A percentile compares a stretch with the other conserved stretches of the same genome.
phyloP scores from a whole-genome alignment of 148 eudicot species.

The Tetragonia tetragonoides region DNA sequence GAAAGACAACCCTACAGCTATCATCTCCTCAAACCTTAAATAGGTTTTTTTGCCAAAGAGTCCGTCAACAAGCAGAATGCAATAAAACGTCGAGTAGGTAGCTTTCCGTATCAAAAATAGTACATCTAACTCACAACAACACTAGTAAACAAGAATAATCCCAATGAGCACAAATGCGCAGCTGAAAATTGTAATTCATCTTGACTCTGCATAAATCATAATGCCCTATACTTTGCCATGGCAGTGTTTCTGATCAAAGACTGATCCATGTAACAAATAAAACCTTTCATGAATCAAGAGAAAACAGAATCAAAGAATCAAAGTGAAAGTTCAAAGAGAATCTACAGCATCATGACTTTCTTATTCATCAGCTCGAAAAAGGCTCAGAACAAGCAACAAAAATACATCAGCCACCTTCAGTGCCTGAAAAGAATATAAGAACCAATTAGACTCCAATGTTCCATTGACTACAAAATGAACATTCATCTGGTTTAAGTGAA shows the following conservation, averaged over 20 bases:
- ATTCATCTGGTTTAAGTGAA: background rate
- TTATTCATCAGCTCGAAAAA: slow-evolving; percentile 27
- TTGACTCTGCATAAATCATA: background rate
- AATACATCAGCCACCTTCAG: slow-evolving; percentile 21
- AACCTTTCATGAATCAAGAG: slow-evolving; percentile 9
- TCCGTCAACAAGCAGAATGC: background rate
- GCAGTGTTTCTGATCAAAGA: slow-evolving; percentile 8
- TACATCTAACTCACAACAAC: background rate
- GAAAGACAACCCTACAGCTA: background rate
- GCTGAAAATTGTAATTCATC: background rate
- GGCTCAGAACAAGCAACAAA: slow-evolving; percentile 8
- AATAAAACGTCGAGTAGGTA: background rate
- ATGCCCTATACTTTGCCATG: background rate
- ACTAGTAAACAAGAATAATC: background rate
- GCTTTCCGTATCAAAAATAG: background rate
- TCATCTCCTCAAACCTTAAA: background rate
- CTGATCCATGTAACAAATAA: background rate
- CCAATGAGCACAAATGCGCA: background rate
- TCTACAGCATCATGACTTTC: slow-evolving; percentile 21
- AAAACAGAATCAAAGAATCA: slow-evolving; percentile 13
- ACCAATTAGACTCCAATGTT: background rate
- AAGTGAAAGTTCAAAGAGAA: slow-evolving; percentile 22
- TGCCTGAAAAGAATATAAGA: slow-evolving; percentile 29
- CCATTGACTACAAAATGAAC: background rate
- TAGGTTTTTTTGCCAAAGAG: background rate